Evolutionary conservation across 371 early-diverging fungal species (phyloP), one percentile per base, ranked within the genome.

Genomic region (Saksenaea vasiformis): DNA sequence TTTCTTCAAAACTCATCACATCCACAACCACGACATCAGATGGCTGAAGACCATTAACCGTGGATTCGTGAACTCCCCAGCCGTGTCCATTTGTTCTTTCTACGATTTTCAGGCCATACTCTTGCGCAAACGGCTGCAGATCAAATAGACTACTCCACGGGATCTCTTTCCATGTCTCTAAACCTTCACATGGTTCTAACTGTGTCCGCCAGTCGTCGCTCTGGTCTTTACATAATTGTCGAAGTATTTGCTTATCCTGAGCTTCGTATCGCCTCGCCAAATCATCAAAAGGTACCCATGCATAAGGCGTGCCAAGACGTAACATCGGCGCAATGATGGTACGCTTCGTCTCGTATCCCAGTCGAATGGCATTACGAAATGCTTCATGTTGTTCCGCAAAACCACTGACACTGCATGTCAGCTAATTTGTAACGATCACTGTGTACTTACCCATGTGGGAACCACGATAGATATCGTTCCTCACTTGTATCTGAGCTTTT

Each of bases 321-420:
- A 78, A 64, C 76, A 71, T 74, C 36, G 81, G 81, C 56, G 77
- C 81, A 54, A 81, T 74, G 19, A 81, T 69, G 1, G 76, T 78
- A 43, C 81, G 76, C 27, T 76, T 76, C 13, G 77, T 78, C 36
- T 78, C 78, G 43, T 74, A 61, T 13, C 73, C 81, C 39, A 81
- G 61, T 56, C 78, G 74, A 35, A 81, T 67, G 26, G 77, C 81
- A 61, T 76, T 78, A 64, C 78, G 61, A 59, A 81, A 81, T 0
- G 75, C 71, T 73, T 76, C 73, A 43, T 76, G 78, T 58, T 81
- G 81, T 37, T 76, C 70, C 22, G 73, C 58, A 38, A 77, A 77
- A 54, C 69, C 72, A 10, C 76, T 75, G 54, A 19, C 31, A 7
- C 24, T 28, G 19, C 8, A 28, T 19, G 38, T 43, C 54, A 54